phyloP scores from a whole-genome alignment of 2,329 filamentous ascomycete genomes.

The Talaromyces verruculosus region DNA sequence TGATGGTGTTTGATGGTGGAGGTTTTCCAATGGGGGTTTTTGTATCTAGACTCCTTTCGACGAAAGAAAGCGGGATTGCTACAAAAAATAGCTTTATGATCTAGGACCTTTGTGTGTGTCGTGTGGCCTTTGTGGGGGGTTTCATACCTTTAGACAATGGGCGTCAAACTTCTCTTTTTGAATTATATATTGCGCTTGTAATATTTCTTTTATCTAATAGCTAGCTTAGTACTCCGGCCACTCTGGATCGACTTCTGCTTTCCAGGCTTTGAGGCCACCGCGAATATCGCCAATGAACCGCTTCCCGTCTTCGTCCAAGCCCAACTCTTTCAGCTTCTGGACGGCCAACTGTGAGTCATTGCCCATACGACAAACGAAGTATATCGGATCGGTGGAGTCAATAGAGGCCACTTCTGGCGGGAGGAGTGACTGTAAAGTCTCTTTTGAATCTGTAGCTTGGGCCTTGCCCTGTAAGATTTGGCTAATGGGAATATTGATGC shows the following conservation, averaged over 20 bases:
- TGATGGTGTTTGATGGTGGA: neutral
- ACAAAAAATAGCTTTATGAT: neutral
- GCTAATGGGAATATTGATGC: slow-evolving; percentile 60
- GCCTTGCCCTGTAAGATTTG: slow-evolving; percentile 36
- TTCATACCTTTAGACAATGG: neutral
- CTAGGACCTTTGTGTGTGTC: neutral
- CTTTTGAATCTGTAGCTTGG: slow-evolving; percentile 3
- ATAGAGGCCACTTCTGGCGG: slow-evolving; percentile 28
- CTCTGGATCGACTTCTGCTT: slow-evolving; percentile 41
- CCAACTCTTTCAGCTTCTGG: slow-evolving; percentile 41
- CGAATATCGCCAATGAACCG: slow-evolving; percentile 44
- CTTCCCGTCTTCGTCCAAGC: slow-evolving; percentile 35
- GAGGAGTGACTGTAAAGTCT: slow-evolving; percentile 29
- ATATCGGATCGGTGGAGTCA: slow-evolving; percentile 36
- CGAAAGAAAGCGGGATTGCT: neutral
- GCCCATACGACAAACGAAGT: slow-evolving; percentile 50
- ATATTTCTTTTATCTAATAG: neutral
- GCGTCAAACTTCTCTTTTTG: neutral
- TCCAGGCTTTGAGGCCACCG: slow-evolving; percentile 47
- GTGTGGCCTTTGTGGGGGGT: neutral
- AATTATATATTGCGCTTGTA: neutral
- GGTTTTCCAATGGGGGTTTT: neutral
- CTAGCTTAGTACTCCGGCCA: slow-evolving; percentile 40
- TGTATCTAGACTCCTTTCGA: neutral
- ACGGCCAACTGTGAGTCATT: slow-evolving; percentile 52